Percentiles rank a stretch among this genome's conserved stretches.
Conservation (phyloP, 176 grass and related monocot species). For the Bromus sterilis region DNA sequence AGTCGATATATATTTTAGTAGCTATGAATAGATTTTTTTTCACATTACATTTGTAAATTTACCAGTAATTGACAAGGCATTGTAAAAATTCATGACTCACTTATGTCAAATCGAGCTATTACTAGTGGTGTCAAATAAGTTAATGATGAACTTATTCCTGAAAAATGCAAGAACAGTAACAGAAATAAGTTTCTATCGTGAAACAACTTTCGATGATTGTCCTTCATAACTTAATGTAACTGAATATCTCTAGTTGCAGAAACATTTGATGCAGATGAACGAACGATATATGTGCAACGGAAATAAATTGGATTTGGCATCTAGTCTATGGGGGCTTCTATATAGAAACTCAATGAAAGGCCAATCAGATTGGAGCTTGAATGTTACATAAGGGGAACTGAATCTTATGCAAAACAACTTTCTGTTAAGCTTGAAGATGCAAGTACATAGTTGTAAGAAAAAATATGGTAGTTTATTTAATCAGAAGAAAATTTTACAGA, state of each 20-base stretch:
- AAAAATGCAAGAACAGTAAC: too few species aligned
- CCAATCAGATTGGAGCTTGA: constrained; percentile 71
- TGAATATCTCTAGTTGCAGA: too few species aligned
- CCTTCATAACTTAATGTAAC: too few species aligned
- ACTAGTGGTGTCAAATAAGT: background rate
- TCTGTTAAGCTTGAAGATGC: constrained; percentile 46
- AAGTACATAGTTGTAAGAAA: constrained; percentile 48
- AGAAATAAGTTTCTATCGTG: too few species aligned
- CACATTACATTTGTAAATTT: background rate
- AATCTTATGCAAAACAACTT: constrained; percentile 42
- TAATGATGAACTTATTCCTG: too few species aligned
- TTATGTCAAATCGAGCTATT: background rate
- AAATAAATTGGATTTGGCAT: too few species aligned
- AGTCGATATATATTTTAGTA: background rate
- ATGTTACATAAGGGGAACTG: constrained; percentile 67
- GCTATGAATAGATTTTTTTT: background rate
- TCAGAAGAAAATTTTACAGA: constrained; percentile 55
- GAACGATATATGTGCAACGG: too few species aligned
- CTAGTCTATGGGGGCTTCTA: too few species aligned
- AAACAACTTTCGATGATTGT: too few species aligned
- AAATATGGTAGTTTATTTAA: constrained; percentile 48
- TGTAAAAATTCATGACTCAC: background rate
- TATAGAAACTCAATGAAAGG: too few species aligned
- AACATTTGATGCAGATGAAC: too few species aligned
- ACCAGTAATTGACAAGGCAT: background rate